These are phyloP conservation scores for Aureobasidium sp. DNA, from an alignment of 2,329 filamentous ascomycete species.

Conservation along the genomic window DNA sequence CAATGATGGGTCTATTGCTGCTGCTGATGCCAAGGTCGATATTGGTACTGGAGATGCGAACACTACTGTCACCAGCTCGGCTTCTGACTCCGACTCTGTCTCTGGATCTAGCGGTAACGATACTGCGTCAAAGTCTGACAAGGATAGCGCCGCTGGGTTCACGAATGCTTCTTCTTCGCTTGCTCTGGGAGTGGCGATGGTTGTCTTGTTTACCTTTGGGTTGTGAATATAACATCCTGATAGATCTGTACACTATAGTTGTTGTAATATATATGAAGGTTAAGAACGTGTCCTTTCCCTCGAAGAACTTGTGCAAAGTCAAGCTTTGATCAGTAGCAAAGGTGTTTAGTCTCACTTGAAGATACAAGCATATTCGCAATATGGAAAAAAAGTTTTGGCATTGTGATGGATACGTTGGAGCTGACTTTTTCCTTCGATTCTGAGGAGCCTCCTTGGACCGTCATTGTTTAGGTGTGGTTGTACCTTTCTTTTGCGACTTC, in stretches of 20 bases:
- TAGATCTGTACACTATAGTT: not conserved
- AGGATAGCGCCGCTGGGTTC: not conserved
- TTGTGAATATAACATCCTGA: not conserved
- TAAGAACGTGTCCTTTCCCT: not conserved
- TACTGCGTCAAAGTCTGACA: not conserved
- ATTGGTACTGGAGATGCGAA: slow-evolving; percentile 8
- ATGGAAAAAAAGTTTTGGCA: not conserved
- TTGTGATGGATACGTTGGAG: no score
- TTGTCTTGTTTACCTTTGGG: slow-evolving; percentile 1
- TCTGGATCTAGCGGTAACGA: not conserved
- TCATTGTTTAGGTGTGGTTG: no score
- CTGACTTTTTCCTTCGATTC: no score
- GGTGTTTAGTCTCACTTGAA: not conserved
- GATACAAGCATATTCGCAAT: not conserved
- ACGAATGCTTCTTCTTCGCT: not conserved
- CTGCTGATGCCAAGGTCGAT: not conserved
- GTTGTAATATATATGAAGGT: not conserved
- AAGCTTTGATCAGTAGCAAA: not conserved
- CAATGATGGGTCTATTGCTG: slow-evolving; percentile 4
- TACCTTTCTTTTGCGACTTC: not conserved
- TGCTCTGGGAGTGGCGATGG: not conserved
- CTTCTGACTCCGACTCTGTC: not conserved
- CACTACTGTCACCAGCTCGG: slow-evolving; percentile 1
- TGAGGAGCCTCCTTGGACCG: no score
- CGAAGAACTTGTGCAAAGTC: not conserved